These are phyloP conservation scores for Hevea brasiliensis DNA, from an alignment of 345 rosid genomes.

Conservation along the genomic window DNA sequence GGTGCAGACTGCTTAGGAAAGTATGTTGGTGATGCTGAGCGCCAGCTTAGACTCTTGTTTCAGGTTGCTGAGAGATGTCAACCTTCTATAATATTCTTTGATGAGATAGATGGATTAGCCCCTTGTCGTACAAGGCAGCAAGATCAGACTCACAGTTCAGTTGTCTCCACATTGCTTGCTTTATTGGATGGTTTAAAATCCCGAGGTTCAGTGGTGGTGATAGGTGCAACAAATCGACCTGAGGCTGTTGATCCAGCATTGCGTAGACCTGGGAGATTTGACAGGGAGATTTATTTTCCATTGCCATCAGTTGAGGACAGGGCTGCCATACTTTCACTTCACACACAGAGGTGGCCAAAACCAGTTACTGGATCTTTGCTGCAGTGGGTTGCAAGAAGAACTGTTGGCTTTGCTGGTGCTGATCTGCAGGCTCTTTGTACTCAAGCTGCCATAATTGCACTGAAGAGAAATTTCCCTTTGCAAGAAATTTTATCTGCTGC, in stretches of 20 bases:
- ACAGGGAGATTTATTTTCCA: constrained; percentile 92
- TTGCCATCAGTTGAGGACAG: constrained; percentile 82
- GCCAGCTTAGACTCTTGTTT: constrained; percentile 95
- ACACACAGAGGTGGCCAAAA: constrained; percentile 91
- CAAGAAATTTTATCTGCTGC: constrained; percentile 77
- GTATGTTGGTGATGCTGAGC: constrained; percentile 99
- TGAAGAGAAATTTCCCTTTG: constrained; percentile 93
- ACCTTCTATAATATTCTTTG: constrained; percentile 95
- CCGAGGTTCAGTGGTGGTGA: constrained; percentile 96
- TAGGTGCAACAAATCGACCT: constrained; percentile 98
- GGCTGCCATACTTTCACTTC: constrained; percentile 88
- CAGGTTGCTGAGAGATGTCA: constrained; percentile 99
- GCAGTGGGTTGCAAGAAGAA: constrained; percentile 78
- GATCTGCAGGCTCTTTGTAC: constrained; percentile 98
- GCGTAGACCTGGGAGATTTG: constrained; percentile 99
- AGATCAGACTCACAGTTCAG: constrained; percentile 98
- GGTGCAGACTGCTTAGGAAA: constrained; percentile 99
- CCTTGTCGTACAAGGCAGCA: constrained; percentile 88
- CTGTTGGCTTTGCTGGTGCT: constrained; percentile 97
- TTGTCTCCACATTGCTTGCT: constrained; percentile 96
- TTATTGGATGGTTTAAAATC: constrained; percentile 93
- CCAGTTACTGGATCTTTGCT: constrained; percentile 78
- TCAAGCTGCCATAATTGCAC: constrained; percentile 81
- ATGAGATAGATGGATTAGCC: constrained; percentile 97
- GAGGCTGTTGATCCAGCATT: constrained; percentile 98